Evolutionary conservation across 495 filamentous ascomycete genomes (phyloP), one percentile per base, ranked within the genome.

Genomic region (Lasiosphaeria ovina): DNA sequence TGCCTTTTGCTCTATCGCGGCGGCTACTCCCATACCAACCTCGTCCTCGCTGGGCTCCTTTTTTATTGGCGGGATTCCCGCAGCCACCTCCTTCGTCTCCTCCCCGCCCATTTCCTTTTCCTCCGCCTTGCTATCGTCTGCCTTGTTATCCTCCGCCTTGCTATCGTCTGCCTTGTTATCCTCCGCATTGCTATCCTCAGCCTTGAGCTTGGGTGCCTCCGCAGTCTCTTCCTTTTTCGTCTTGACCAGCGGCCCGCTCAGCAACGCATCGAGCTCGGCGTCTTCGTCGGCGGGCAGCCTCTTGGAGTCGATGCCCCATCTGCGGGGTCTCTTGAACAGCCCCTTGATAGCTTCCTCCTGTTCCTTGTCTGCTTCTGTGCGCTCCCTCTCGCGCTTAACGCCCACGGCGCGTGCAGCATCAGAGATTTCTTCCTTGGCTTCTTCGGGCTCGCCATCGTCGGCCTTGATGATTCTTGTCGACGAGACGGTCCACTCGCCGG

Each of bases 401-500:
- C 87, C 87, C 6, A 71, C 68, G 3, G 85, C 75, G 10, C 77
- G 73, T 6, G 76, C 73, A 35, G 83, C 82, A 17, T 81, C 76
- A 24, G 24, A 24, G 24, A 24, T 2, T 24, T 24, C 24, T 52
- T 58, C 42, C 66, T 61, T 55, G 56, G 70, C 68, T 45, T 67
- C 35, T 6, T 64, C 63, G 48, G 65, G 68, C 12, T 55, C 58
- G 35, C 68, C 69, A 10, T 44, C 54, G 6, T 69, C 54, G 3
- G 73, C 63, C 14, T 69, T 17, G 33, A 81, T 66, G 14, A 78
- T 67, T 60, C 75, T 72, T 68, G 87, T 83, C 3, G 83, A 81
- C 1, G 89, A 83, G 6, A 87, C 88, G 66, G 89, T 82, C 94
- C 94, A 99, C 50, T 94, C 89, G 24, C 94, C 91, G n/a, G 87